Base-by-base conservation (phyloP, 208 protist species). In the Acanthamoeba castellanii region DNA sequence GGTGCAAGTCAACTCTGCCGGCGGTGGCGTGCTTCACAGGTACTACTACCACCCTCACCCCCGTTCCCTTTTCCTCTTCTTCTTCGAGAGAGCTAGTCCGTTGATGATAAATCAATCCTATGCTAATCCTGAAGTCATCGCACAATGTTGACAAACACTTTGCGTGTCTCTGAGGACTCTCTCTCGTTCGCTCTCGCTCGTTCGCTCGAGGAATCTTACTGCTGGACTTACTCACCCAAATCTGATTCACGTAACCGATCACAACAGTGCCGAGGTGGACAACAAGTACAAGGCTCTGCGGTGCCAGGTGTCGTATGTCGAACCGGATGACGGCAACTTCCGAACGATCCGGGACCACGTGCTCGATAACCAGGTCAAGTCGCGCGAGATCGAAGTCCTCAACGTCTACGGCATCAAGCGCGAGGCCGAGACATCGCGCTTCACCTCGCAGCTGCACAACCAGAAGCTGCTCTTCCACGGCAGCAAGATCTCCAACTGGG, bases 401-500 rank as follows among this genome's bases (percentile, higher is more conserved):
- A 68, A 68, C 57, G 42, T 90, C 22, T 90, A 70, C 57, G 84
- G 32, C 47, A 18, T 90, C 55, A 90, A 90, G 32, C 27, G 84
- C 45, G 76, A 85, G 32, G 76, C 45, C 45, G 76, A 85, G 76
- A 27, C 66, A 0, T 13, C 22, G 25, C 66, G 66, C 66, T 74
- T 74, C 66, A 74, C 66, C 22, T 74, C 66, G 22, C 42, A 91
- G 14, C 84, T 90, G 16, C 84, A 68, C 91, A 96, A 76, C 18
- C 20, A 59, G 18, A 27, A 59, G 81, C 88, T 50, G 9, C 27
- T 55, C 5, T 93, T 55, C n/a, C 27, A 72, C 94, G 94, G 52
- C 50, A 90, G 0, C 88, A 95, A 52, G 59, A 78, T 82, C 66
- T 92, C 7, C 92, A 96, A 85, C 92, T 95, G 81, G 95, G 95